Percentiles rank a stretch among this genome's conserved stretches.
Evolutionary conservation across 352 stramenopile species (phyloP).

Genomic region (Phytophthora quininea): DNA sequence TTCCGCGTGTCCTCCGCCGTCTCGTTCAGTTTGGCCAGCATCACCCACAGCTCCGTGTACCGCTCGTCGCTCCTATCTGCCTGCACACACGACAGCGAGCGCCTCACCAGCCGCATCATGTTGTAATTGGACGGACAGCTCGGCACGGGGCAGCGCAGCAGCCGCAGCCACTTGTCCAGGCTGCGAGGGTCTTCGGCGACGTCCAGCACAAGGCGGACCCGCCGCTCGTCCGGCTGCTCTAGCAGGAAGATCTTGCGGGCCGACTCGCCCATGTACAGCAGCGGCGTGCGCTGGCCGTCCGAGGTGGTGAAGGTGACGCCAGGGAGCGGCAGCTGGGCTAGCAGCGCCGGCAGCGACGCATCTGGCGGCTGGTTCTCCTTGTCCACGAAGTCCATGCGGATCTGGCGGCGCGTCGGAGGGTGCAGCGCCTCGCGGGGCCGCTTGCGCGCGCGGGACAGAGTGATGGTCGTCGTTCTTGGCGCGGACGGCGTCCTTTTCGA

Average conservation of each 20-base stretch:
- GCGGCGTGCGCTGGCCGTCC: conserved; percentile 12
- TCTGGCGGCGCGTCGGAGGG: conserved; percentile 32
- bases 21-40: conserved; percentile 57
- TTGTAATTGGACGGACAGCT: conserved; percentile 49
- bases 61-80: conserved; percentile 31
- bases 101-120: conserved; percentile 47
- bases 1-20: conserved; percentile 51
- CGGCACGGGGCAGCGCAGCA: conserved; percentile 53
- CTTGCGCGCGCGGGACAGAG: conserved; percentile 49
- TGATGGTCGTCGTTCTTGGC: too few species aligned
- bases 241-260: conserved; percentile 67
- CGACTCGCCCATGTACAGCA: conserved; percentile 68
- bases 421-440: conserved; percentile 35
- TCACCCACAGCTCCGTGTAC: conserved; percentile 72
- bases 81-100: conserved; percentile 46
- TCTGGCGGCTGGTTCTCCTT: conserved; percentile 53
- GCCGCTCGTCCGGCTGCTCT: conserved; percentile 47
- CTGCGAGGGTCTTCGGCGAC: conserved; percentile 55
- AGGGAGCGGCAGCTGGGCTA: conserved; percentile 20
- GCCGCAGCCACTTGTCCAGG: conserved; percentile 54
- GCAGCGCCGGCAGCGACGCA: conserved; percentile 12
- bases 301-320: conserved; percentile 19
- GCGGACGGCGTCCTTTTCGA: too few species aligned
- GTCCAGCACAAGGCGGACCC: conserved; percentile 49
- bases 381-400: conserved; percentile 31